Base-by-base conservation (phyloP, 148 eudicot genomes). In the Talinum fruticosum region DNA sequence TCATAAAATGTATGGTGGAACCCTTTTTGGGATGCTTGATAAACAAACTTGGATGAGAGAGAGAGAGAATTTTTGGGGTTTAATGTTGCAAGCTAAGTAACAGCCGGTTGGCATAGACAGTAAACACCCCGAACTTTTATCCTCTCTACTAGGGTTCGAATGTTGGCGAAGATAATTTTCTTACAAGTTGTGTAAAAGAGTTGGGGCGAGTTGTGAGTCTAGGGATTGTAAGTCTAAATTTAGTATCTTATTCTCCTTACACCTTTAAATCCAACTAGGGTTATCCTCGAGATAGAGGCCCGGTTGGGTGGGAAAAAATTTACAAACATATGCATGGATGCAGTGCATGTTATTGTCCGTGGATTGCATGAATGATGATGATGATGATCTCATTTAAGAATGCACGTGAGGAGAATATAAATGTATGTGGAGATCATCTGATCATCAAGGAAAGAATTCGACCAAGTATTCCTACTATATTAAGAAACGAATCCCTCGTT, bases 31-130 rank as follows among this genome's bases (percentile, higher is more conserved):
- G 12, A 10, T 8, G 37, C 69, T 66, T 66, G 35, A 30, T 14
- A 28, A 0, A 30, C 37, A 34, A 6, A 67, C 6, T 36, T 35
- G 1, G 26, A 67, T 32, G 24, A 67, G 7, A 15, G 4, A 57
- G 64, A 57, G 10, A n/a, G 64, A 23, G 64, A 57, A 57, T 35
- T 67, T 67, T 67, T 34, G 71, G 71, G 44, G 32, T 35, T 35
- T 34, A 36, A 21, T 67, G 71, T 37, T 5, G 36, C 71, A 67
- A 41, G n/a, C n/a, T n/a, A n/a, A n/a, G 47, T 41, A 41, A 41
- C 47, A n/a, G n/a, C n/a, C n/a, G n/a, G n/a, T n/a, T n/a, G n/a
- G n/a, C n/a, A n/a, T n/a, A n/a, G n/a, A n/a, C n/a, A n/a, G n/a
- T n/a, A n/a, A n/a, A n/a, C n/a, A n/a, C n/a, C n/a, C n/a, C n/a